These are phyloP conservation scores for Ceratocystis destructans DNA, from an alignment of 2,329 filamentous ascomycete genomes.

Conservation along the genomic window DNA sequence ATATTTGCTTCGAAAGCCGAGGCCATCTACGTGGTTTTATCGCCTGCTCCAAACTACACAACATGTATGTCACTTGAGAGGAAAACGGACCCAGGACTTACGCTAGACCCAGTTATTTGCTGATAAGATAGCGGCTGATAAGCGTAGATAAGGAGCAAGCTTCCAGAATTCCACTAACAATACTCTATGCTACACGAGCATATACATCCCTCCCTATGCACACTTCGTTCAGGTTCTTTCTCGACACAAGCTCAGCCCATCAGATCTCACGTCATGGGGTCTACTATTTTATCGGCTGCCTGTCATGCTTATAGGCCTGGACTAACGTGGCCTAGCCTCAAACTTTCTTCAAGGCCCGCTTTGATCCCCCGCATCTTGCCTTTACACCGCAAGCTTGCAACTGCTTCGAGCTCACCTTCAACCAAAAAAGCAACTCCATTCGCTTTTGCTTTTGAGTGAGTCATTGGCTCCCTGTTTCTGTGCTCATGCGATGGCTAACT, in stretches of 20 bases:
- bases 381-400: neutral
- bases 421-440: conserved; percentile 24
- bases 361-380: neutral
- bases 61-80: no score
- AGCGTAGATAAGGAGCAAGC: neutral
- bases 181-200: neutral
- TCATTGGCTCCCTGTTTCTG: neutral
- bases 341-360: neutral
- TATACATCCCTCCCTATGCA: neutral
- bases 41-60: no score
- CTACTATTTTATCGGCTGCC: neutral
- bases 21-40: no score
- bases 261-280: neutral
- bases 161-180: conserved; percentile 1
- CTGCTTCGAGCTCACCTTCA: neutral
- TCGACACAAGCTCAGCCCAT: neutral
- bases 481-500: neutral
- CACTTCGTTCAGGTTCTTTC: neutral
- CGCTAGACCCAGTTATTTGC: neutral
- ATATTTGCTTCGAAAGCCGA: neutral
- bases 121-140: neutral
- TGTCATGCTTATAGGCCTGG: neutral
- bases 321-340: neutral
- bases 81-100: no score
- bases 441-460: conserved; percentile 30